Evolutionary conservation across 1,284 basidiomycete genomes (phyloP).

Genomic region (Papiliotrema terrestris): DNA sequence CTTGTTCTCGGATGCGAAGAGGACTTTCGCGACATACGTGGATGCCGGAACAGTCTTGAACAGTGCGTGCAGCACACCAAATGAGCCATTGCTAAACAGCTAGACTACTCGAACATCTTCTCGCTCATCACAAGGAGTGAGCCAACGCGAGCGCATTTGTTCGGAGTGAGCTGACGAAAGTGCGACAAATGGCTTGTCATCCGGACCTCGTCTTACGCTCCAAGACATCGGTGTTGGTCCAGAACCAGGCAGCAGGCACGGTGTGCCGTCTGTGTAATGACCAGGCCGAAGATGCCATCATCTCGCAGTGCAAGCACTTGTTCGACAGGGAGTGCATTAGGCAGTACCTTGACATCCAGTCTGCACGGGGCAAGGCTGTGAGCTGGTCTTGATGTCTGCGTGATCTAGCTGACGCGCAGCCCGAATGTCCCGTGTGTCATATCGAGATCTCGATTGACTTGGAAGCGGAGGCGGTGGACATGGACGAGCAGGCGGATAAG

Average conservation of each 20-base stretch:
- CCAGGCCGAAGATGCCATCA: conserved; percentile 91
- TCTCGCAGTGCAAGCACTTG: conserved; percentile 69
- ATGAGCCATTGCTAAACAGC: background rate
- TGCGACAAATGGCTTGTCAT: conserved; percentile 95
- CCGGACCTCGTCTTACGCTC: conserved; percentile 74
- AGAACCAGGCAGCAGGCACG: conserved; percentile 61
- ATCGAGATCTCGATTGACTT: conserved; percentile 90
- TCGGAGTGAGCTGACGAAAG: conserved; percentile 15
- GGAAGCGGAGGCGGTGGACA: conserved; percentile 84
- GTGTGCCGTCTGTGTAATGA: conserved; percentile 96
- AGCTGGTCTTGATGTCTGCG: conserved; percentile 23
- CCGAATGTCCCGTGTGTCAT: conserved; percentile 94
- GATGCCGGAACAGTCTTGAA: conserved; percentile 87
- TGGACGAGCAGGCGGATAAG: conserved; percentile 55
- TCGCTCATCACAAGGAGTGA: conserved; percentile 52
- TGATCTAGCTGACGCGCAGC: conserved; percentile 52
- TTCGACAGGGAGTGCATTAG: conserved; percentile 89
- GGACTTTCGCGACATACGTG: conserved; percentile 87
- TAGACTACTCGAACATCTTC: conserved; percentile 95
- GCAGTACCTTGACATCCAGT: conserved; percentile 72
- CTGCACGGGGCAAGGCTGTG: conserved; percentile 65
- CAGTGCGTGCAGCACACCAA: conserved; percentile 57
- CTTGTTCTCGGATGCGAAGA: conserved; percentile 86
- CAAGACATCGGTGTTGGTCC: conserved; percentile 73
- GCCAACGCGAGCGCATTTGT: conserved; percentile 3